phyloP scores from a whole-genome alignment of 2,329 filamentous ascomycete species.

The Fusarium zealandicum region DNA sequence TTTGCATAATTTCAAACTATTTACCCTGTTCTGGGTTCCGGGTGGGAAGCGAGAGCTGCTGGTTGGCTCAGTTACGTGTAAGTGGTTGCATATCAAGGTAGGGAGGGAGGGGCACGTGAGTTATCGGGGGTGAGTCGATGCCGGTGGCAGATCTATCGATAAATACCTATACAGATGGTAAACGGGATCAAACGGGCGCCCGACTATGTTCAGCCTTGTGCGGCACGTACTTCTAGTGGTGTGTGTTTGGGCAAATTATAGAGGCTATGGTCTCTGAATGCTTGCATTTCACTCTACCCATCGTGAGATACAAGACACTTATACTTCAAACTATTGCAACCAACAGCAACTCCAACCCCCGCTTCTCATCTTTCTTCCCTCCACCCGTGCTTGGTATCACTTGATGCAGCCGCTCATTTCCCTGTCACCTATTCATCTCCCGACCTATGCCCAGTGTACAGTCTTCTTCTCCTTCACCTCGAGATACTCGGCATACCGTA shows the following conservation, averaged over 20 bases:
- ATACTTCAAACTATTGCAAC: neutral
- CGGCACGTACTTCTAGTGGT: constrained; percentile 27
- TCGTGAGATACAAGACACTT: constrained; percentile 13
- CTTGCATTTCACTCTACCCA: constrained; percentile 16
- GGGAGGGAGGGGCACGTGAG: constrained; percentile 10
- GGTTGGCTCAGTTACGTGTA: neutral
- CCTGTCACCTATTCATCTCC: constrained; percentile 6
- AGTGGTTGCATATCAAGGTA: constrained; percentile 30
- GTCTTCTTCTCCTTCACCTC: constrained; percentile 37
- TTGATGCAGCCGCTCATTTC: constrained; percentile 6
- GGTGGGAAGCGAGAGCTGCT: neutral
- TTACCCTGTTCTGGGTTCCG: neutral
- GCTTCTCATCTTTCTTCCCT: neutral
- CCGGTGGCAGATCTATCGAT: constrained; percentile 17
- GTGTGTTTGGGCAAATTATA: constrained; percentile 34
- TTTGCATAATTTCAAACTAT: neutral
- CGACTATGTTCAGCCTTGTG: constrained; percentile 24
- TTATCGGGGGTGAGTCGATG: constrained; percentile 15
- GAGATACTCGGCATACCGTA: constrained; percentile 26
- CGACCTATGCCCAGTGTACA: constrained; percentile 31
- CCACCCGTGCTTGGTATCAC: constrained; percentile 1
- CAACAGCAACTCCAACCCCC: neutral
- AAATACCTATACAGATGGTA: too few relatives aligned
- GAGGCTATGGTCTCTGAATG: constrained; percentile 28
- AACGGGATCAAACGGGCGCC: neutral